A percentile compares a stretch with the other conserved stretches of the same genome.
Conservation (phyloP, 2,329 filamentous ascomycete genomes). For the Arthrobotrys sinensis region DNA sequence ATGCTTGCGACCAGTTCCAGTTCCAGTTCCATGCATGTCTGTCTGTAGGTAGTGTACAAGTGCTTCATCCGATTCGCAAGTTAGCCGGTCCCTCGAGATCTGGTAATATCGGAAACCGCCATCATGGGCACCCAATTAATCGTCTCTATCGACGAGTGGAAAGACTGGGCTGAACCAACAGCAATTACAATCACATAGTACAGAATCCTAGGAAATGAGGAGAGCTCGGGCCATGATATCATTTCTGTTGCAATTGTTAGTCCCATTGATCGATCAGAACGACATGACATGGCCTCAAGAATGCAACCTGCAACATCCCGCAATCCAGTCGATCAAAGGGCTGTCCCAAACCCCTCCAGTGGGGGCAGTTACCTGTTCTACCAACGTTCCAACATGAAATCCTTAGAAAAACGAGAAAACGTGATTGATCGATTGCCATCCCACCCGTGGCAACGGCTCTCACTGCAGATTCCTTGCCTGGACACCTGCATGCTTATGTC, state of each 20-base stretch:
- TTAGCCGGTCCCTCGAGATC: constrained; percentile 19
- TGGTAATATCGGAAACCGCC: constrained; percentile 30
- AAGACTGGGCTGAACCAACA: constrained; percentile 9
- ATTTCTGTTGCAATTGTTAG: constrained; percentile 18
- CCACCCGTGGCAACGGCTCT: constrained; percentile 37
- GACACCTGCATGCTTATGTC: constrained; percentile 31
- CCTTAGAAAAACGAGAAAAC: constrained; percentile 26
- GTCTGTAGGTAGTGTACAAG: background rate
- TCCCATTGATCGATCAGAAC: constrained; percentile 7
- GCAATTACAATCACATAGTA: background rate
- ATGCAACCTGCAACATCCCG: constrained; percentile 9
- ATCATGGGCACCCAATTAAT: constrained; percentile 23
- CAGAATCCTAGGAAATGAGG: constrained; percentile 5
- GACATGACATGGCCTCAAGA: background rate
- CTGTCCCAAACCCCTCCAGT: constrained; percentile 1
- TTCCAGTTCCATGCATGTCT: constrained; percentile 4
- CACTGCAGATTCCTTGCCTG: constrained; percentile 48
- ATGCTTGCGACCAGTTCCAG: constrained; percentile 20
- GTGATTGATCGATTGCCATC: constrained; percentile 26
- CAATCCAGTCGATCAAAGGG: background rate
- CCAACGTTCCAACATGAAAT: constrained; percentile 28
- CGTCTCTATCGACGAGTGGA: constrained; percentile 7
- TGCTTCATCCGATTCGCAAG: constrained; percentile 37
- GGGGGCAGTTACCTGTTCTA: constrained; percentile 6
- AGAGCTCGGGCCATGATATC: constrained; percentile 39